Percentiles rank a stretch among this genome's conserved stretches.
Conservation (phyloP, 371 early-diverging fungal species). For the Mortierella sp. region DNA sequence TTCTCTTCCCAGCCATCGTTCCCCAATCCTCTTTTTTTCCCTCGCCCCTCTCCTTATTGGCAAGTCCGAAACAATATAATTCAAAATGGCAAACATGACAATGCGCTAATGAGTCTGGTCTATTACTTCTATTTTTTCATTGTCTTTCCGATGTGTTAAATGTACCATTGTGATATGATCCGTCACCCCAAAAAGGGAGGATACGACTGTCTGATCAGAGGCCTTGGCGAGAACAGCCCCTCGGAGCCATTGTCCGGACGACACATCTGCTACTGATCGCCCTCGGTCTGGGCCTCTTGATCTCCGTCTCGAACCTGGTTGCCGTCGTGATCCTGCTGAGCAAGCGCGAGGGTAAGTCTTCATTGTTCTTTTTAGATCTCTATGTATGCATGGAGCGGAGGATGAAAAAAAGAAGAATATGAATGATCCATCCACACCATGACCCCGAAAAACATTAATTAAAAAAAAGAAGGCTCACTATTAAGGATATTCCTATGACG, state of each 20-base stretch:
- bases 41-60: neutral
- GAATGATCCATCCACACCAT: no score
- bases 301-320: conserved; percentile 33
- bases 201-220: conserved; percentile 33
- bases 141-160: neutral
- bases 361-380: no score
- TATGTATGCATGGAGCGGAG: neutral
- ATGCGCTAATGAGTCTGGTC: neutral
- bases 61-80: conserved; percentile 8
- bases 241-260: conserved; percentile 19
- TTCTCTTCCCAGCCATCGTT: neutral
- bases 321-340: conserved; percentile 21
- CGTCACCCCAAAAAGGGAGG: conserved; percentile 19
- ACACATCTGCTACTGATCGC: conserved; percentile 16
- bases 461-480: neutral
- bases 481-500: neutral
- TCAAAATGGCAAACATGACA: neutral
- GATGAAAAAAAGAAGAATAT: conserved; percentile 2
- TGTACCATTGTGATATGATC: neutral
- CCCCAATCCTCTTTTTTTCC: no score
- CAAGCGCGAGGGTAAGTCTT: conserved; percentile 28
- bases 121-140: neutral
- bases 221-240: conserved; percentile 29
- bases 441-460: no score
- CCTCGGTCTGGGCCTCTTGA: conserved; percentile 28